Conservation (phyloP, 2,329 filamentous ascomycete genomes). For the Epichloe typhina region DNA sequence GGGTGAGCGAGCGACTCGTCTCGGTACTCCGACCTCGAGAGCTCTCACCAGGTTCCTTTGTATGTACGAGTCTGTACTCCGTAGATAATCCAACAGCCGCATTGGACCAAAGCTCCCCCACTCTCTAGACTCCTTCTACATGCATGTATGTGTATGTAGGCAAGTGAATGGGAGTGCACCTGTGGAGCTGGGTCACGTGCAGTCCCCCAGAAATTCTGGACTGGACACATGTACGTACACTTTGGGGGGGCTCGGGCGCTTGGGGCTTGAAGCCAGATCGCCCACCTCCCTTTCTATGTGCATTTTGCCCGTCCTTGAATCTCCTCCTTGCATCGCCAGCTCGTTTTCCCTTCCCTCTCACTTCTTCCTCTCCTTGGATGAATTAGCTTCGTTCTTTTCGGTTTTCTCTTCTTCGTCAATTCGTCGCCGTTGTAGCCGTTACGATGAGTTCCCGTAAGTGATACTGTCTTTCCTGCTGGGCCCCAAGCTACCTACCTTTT, state of each 20-base stretch:
- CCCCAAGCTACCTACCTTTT: constrained; percentile 5
- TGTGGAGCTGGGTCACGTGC: constrained; percentile 18
- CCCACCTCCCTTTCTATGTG: constrained; percentile 23
- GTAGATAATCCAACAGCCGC: too few species aligned
- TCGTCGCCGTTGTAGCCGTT: constrained; percentile 20
- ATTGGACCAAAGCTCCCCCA: too few species aligned
- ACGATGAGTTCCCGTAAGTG: constrained; percentile 45
- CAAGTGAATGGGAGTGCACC: neutral
- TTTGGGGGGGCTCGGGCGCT: constrained; percentile 13
- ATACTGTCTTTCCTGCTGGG: constrained; percentile 5
- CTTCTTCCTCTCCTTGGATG: constrained; percentile 24
- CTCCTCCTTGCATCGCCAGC: constrained; percentile 19
- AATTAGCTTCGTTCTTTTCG: constrained; percentile 26
- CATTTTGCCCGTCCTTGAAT: constrained; percentile 16
- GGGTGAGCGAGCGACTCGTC: too few species aligned
- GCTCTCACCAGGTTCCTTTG: too few species aligned
- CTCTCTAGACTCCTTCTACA: too few species aligned
- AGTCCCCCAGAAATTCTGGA: constrained; percentile 21
- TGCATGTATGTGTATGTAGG: too few species aligned
- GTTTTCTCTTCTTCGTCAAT: constrained; percentile 11
- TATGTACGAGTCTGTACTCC: too few species aligned
- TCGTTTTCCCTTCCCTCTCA: constrained; percentile 19
- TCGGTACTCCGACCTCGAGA: too few species aligned
- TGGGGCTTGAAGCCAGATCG: constrained; percentile 29
- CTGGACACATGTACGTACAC: constrained; percentile 32